phyloP scores from a whole-genome alignment of 2,329 filamentous ascomycete genomes.

The Incumbomyces delicatus region DNA sequence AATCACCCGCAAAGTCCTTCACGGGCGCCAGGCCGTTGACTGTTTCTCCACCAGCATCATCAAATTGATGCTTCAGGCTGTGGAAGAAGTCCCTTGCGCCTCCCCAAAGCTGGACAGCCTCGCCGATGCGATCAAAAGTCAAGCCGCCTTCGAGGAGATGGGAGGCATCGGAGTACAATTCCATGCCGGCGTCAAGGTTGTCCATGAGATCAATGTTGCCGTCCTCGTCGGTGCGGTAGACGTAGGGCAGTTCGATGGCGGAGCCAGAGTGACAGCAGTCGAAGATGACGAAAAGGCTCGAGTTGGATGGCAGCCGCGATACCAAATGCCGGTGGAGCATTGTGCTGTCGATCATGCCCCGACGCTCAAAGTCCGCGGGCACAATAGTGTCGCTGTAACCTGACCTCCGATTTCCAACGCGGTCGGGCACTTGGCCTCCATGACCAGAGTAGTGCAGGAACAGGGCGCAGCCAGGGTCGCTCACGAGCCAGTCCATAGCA shows the following conservation, averaged over 20 bases:
- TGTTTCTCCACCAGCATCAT: conserved; percentile 31
- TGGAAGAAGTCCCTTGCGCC: conserved; percentile 46
- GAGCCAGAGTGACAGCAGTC: conserved; percentile 55
- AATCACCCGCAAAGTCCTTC: conserved; percentile 37
- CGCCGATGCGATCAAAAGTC: conserved; percentile 29
- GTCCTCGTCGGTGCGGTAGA: conserved; percentile 47
- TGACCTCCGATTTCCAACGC: conserved; percentile 7
- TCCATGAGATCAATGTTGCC: conserved; percentile 48
- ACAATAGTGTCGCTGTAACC: conserved; percentile 44
- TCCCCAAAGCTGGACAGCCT: conserved; percentile 43
- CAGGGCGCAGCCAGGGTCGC: conserved; percentile 40
- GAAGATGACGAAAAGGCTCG: conserved; percentile 32
- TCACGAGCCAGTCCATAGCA: conserved; percentile 50
- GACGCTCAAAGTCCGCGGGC: conserved; percentile 43
- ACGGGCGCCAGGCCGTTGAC: conserved; percentile 35
- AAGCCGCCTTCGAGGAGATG: conserved; percentile 44
- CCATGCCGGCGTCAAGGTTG: conserved; percentile 43
- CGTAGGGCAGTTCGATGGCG: conserved; percentile 48
- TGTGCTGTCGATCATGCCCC: conserved; percentile 45
- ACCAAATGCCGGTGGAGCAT: conserved; percentile 22
- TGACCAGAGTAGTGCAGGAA: conserved; percentile 53
- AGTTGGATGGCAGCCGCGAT: conserved; percentile 35
- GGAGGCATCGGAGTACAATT: conserved; percentile 41
- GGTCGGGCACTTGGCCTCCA: conserved; percentile 43
- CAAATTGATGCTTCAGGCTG: conserved; percentile 29